These are phyloP conservation scores for Nothophoma quercina DNA, from an alignment of 2,329 filamentous ascomycete species.

Conservation along the genomic window DNA sequence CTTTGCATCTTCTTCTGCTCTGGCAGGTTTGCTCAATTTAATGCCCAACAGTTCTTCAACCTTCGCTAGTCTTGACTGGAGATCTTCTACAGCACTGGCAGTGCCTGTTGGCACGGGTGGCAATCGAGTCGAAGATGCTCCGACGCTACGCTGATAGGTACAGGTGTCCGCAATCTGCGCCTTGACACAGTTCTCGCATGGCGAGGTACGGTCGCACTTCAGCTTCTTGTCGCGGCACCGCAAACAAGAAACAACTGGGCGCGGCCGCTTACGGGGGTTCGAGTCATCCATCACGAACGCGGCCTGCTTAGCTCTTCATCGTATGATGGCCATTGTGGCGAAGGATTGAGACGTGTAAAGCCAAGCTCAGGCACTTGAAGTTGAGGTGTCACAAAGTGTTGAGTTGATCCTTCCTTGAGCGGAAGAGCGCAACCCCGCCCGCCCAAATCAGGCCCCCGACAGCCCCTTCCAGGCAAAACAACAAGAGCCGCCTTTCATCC, in stretches of 20 bases:
- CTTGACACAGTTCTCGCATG: slow-evolving; percentile 36
- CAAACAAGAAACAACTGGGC: slow-evolving; percentile 36
- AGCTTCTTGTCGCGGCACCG: slow-evolving; percentile 37
- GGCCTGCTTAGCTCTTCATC: neutral
- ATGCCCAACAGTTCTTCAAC: slow-evolving; percentile 30
- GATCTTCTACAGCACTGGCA: slow-evolving; percentile 20
- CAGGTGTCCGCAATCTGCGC: slow-evolving; percentile 25
- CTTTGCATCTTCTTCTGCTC: neutral
- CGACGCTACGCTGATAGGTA: slow-evolving; percentile 17
- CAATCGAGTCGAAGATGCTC: neutral
- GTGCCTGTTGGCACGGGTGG: neutral
- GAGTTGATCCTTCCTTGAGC: neutral
- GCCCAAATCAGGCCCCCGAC: neutral
- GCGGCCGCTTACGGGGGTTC: slow-evolving; percentile 26
- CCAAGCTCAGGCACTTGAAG: neutral
- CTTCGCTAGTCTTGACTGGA: slow-evolving; percentile 27
- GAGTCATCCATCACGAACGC: slow-evolving; percentile 22
- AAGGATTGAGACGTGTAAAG: neutral
- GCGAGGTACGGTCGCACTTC: slow-evolving; percentile 34
- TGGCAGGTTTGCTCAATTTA: neutral
- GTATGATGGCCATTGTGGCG: neutral
- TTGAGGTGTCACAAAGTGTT: neutral
- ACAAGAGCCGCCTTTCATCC: neutral
- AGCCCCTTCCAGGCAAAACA: neutral
- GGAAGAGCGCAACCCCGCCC: neutral